These are phyloP conservation scores for Immersiporthe knoxdaviesiana DNA, from an alignment of 2,329 filamentous ascomycete species.

Conservation along the genomic window DNA sequence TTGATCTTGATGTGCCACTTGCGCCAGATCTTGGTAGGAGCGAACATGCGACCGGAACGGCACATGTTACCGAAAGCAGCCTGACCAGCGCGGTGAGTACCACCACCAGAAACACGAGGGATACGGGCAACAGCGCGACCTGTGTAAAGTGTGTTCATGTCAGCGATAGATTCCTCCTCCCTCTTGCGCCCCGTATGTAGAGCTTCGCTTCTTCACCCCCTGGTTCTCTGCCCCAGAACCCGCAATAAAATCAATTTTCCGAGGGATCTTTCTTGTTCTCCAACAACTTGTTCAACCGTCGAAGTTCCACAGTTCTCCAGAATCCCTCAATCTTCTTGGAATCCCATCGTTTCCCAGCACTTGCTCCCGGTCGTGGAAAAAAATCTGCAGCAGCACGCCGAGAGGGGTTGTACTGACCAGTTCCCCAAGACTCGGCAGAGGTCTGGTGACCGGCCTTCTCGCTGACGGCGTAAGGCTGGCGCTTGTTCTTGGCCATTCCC, in stretches of 20 bases:
- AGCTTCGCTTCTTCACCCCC: background rate
- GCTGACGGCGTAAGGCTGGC: slow-evolving; percentile 98
- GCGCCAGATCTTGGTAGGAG: slow-evolving; percentile 99
- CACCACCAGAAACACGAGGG: slow-evolving; percentile 99
- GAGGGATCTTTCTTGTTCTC: background rate
- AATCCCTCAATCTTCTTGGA: background rate
- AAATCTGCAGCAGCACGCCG: background rate
- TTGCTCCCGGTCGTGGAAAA: slow-evolving; percentile 3
- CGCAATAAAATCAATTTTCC: background rate
- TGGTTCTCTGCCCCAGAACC: background rate
- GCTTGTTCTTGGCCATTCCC: slow-evolving; percentile 99
- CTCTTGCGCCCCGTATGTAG: background rate
- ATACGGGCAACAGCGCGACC: slow-evolving; percentile 99
- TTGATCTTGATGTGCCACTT: slow-evolving; percentile 99
- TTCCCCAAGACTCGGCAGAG: slow-evolving; percentile 99
- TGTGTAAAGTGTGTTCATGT: slow-evolving; percentile 44
- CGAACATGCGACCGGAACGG: slow-evolving; percentile 99
- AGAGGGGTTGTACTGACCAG: slow-evolving; percentile 68
- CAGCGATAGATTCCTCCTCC: slow-evolving; percentile 32
- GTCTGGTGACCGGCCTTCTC: slow-evolving; percentile 99
- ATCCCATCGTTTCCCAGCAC: background rate
- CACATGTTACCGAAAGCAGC: slow-evolving; percentile 99
- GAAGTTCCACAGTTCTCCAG: background rate
- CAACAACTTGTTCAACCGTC: background rate
- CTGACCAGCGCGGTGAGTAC: slow-evolving; percentile 99